A percentile compares a stretch with the other conserved stretches of the same genome.
These are phyloP conservation scores for Diutina siamensis DNA, from an alignment of 1,139 yeast species.

Conservation along the genomic window DNA sequence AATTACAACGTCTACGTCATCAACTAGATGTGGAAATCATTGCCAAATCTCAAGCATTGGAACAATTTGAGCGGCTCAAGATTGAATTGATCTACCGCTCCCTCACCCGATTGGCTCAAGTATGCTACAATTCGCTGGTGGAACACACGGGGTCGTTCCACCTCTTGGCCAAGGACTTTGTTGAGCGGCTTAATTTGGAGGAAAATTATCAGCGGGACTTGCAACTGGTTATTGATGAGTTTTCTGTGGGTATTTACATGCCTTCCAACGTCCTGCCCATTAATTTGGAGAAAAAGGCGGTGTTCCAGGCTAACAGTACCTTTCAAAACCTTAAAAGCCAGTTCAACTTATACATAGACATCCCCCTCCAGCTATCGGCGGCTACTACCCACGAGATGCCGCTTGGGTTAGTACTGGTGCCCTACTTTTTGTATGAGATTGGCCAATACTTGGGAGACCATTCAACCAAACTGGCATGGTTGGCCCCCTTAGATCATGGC, in stretches of 20 bases:
- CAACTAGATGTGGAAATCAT: slow-evolving; percentile 20
- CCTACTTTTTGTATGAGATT: slow-evolving; percentile 20
- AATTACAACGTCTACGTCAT: slow-evolving; percentile 22
- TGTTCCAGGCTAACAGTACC: slow-evolving; percentile 20
- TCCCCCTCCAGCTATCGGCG: slow-evolving; percentile 25
- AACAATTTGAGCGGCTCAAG: slow-evolving; percentile 26
- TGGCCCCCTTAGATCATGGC: slow-evolving; percentile 21
- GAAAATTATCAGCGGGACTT: slow-evolving; percentile 22
- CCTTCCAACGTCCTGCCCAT: slow-evolving; percentile 25
- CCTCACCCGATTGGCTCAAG: slow-evolving; percentile 26
- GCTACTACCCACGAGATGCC: too few relatives aligned
- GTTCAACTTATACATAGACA: slow-evolving; percentile 31
- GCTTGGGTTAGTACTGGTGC: slow-evolving; percentile 21
- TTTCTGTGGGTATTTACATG: slow-evolving; percentile 30
- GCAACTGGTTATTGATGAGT: slow-evolving; percentile 15
- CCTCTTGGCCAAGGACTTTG: slow-evolving; percentile 17
- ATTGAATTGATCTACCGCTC: slow-evolving; percentile 25
- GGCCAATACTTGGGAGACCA: slow-evolving; percentile 10
- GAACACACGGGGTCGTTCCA: slow-evolving; percentile 20
- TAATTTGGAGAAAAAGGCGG: slow-evolving; percentile 14
- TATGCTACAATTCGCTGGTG: slow-evolving; percentile 20
- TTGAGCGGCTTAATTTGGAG: slow-evolving; percentile 17
- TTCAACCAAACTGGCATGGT: slow-evolving; percentile 15
- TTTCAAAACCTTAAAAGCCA: slow-evolving; percentile 29
- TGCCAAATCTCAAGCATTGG: slow-evolving; percentile 17